Evolutionary conservation across 1,284 basidiomycete genomes (phyloP).

Genomic region (Ustilago cynodontis): DNA sequence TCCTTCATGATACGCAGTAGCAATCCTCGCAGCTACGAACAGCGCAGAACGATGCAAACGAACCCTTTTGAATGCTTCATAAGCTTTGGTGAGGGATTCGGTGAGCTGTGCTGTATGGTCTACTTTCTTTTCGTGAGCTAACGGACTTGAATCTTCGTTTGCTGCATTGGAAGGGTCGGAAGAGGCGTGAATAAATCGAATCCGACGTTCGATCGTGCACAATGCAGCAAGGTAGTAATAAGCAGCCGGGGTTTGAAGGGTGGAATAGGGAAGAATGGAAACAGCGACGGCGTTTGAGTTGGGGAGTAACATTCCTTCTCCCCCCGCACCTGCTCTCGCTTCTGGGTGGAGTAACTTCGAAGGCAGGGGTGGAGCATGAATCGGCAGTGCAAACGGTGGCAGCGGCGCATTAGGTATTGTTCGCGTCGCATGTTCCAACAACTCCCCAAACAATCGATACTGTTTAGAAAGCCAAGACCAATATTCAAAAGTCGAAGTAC

Average conservation of each 20-base stretch:
- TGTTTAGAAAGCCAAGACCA: constrained; percentile 97
- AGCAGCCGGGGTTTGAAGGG: constrained; percentile 34
- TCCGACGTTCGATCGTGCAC: constrained; percentile 58
- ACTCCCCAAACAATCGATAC: constrained; percentile 70
- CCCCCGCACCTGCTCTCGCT: constrained; percentile 19
- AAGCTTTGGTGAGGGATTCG: constrained; percentile 53
- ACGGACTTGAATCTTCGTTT: constrained; percentile 20
- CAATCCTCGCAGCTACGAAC: constrained; percentile 55
- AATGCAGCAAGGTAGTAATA: constrained; percentile 64
- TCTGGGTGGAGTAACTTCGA: constrained; percentile 48
- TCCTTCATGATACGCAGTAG: constrained; percentile 42
- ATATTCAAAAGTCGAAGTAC: constrained; percentile 95
- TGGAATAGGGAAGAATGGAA: constrained; percentile 18
- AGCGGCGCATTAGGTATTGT: constrained; percentile 27
- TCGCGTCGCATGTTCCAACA: constrained; percentile 49
- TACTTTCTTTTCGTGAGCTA: constrained; percentile 57
- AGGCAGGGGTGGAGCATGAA: constrained; percentile 54
- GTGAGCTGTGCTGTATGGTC: constrained; percentile 54
- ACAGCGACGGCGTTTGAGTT: constrained; percentile 41
- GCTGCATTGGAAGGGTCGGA: constrained; percentile 6
- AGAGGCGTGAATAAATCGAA: constrained; percentile 26
- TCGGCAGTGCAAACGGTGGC: constrained; percentile 37
- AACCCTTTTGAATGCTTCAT: constrained; percentile 54
- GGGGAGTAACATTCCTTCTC: constrained; percentile 40
- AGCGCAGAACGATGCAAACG: constrained; percentile 36